phyloP scores from a whole-genome alignment of 2,329 filamentous ascomycete genomes.

The Colletotrichum incanum region DNA sequence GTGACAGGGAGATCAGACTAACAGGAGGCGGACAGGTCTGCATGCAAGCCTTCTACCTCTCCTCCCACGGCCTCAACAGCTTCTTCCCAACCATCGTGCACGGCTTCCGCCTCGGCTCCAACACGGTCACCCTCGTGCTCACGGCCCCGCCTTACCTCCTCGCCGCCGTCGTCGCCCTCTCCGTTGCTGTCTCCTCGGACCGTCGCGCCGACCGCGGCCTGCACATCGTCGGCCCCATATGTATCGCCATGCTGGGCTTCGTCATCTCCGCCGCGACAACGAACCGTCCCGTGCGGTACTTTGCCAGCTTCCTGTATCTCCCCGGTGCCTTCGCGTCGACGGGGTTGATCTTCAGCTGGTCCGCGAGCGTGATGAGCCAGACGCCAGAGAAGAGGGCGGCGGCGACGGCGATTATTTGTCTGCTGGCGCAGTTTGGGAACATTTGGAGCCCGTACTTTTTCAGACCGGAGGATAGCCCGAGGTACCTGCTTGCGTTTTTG shows the following conservation, averaged over 20 bases:
- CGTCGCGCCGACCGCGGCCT: constrained; percentile 44
- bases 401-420: constrained; percentile 55
- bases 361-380: constrained; percentile 50
- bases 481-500: constrained; percentile 51
- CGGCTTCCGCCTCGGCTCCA: constrained; percentile 49
- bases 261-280: constrained; percentile 73
- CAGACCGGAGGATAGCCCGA: constrained; percentile 47
- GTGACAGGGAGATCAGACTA: background rate
- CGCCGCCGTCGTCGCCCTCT: constrained; percentile 41
- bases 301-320: constrained; percentile 51
- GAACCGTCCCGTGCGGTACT: constrained; percentile 66
- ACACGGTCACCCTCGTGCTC: constrained; percentile 51
- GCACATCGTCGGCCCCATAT: constrained; percentile 44
- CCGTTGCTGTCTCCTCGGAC: constrained; percentile 45
- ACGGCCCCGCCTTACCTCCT: constrained; percentile 50
- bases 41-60: constrained; percentile 46
- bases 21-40: constrained; percentile 24
- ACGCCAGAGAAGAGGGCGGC: constrained; percentile 57
- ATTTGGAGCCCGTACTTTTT: constrained; percentile 60
- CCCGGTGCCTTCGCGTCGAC: constrained; percentile 48
- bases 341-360: constrained; percentile 55
- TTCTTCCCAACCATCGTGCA: constrained; percentile 52
- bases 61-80: constrained; percentile 46
- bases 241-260: constrained; percentile 69
- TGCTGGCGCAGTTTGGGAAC: constrained; percentile 56